Percentiles rank a stretch among this genome's conserved stretches.
phyloP scores from a whole-genome alignment of 176 grass and related monocot species.

The bread wheat (Triticum aestivum) region DNA sequence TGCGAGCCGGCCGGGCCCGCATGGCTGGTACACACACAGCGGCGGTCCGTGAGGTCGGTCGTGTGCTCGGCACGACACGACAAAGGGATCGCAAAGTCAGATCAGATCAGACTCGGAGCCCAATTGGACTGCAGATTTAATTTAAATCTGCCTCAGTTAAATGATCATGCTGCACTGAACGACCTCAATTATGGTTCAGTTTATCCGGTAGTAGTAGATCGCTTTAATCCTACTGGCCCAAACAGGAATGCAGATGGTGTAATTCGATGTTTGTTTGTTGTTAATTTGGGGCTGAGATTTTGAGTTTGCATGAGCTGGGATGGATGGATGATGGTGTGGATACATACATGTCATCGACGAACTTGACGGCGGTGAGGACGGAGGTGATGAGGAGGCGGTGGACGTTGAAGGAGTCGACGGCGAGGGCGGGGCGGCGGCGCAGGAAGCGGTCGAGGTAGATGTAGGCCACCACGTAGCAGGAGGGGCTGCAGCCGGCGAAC shows the following conservation, averaged over 20 bases:
- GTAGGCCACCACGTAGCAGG: conserved; percentile 93
- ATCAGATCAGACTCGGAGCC: conserved; percentile 25
- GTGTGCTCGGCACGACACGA: conserved; percentile 28
- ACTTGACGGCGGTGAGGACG: conserved; percentile 96
- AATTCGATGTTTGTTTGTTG: neutral
- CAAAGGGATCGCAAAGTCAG: conserved; percentile 9
- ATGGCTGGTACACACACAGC: neutral
- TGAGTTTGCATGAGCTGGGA: neutral
- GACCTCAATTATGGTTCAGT: neutral
- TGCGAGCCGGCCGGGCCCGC: neutral
- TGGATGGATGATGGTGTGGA: neutral
- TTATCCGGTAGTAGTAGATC: neutral
- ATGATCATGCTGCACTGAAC: conserved; percentile 2
- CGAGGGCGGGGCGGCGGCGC: conserved; percentile 58
- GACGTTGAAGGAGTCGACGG: conserved; percentile 95
- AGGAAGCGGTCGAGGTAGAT: conserved; percentile 97
- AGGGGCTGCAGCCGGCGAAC: conserved; percentile 84
- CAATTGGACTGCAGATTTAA: neutral
- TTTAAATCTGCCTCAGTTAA: neutral
- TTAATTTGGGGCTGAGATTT: neutral
- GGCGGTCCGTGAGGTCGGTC: conserved; percentile 17
- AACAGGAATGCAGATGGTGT: neutral
- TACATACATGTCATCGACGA: conserved; percentile 96
- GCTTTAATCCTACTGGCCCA: neutral
- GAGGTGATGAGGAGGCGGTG: conserved; percentile 94